Evolutionary conservation across 169 alveolate genomes (phyloP).

Genomic region (Toxoplasma gondii): DNA sequence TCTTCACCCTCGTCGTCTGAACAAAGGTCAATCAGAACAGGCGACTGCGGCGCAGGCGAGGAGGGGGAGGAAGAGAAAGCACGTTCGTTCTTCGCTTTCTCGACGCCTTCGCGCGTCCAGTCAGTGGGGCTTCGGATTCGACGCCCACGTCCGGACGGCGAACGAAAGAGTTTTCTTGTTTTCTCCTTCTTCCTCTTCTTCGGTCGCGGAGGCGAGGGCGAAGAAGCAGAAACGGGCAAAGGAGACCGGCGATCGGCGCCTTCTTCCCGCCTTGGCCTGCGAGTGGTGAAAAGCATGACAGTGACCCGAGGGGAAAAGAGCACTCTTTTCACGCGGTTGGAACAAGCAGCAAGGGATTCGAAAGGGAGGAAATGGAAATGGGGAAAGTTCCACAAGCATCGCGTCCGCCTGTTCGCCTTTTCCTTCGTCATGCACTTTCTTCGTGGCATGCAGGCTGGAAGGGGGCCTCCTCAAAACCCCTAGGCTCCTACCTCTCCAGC

Average conservation of each 20-base stretch:
- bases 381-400: too few species aligned
- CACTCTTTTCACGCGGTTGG: not conserved
- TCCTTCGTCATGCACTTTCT: too few species aligned
- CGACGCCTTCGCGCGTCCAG: not conserved
- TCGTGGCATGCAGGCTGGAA: too few species aligned
- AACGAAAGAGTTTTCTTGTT: not conserved
- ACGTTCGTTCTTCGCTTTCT: not conserved
- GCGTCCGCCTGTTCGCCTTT: too few species aligned
- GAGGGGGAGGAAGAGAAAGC: not conserved
- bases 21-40: not conserved
- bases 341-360: not conserved
- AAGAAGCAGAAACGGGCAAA: not conserved
- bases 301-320: not conserved
- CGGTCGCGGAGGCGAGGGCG: not conserved
- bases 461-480: too few species aligned
- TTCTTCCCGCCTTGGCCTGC: not conserved
- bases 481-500: too few species aligned
- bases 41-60: not conserved
- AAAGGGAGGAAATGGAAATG: not conserved
- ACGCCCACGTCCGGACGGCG: not conserved
- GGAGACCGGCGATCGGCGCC: not conserved
- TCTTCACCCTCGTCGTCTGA: not conserved
- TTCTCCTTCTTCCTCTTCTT: not conserved
- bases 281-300: not conserved
- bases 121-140: too few species aligned